phyloP scores from a whole-genome alignment of 768 basidiomycete genomes.

The Strobilomyces echinocephalus region DNA sequence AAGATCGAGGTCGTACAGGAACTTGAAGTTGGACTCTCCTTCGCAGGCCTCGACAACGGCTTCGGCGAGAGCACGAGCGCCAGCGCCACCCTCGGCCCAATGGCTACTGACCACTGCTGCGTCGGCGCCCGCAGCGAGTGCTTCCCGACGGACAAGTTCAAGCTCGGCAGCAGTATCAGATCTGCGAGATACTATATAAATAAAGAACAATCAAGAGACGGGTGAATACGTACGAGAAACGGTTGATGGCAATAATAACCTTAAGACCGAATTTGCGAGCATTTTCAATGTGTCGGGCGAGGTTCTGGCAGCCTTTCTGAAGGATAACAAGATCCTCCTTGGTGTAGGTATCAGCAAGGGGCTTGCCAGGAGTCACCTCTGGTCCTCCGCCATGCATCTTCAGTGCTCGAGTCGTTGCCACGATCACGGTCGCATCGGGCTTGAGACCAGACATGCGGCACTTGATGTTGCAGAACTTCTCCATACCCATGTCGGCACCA shows the following conservation, averaged over 20 bases:
- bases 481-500: slow-evolving; percentile 98
- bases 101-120: slow-evolving; percentile 94
- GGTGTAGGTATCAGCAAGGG: slow-evolving; percentile 89
- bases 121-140: slow-evolving; percentile 85
- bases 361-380: slow-evolving; percentile 93
- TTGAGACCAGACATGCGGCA: slow-evolving; percentile 88
- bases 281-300: slow-evolving; percentile 91
- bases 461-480: slow-evolving; percentile 99
- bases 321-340: slow-evolving; percentile 89
- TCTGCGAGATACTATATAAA: slow-evolving; percentile 35
- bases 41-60: slow-evolving; percentile 88
- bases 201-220: not conserved
- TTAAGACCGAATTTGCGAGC: slow-evolving; percentile 94
- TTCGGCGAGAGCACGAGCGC: slow-evolving; percentile 85
- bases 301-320: slow-evolving; percentile 88
- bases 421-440: slow-evolving; percentile 92
- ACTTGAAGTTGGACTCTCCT: slow-evolving; percentile 78
- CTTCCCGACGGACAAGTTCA: slow-evolving; percentile 72
- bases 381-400: slow-evolving; percentile 99
- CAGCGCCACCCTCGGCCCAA: slow-evolving; percentile 94
- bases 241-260: slow-evolving; percentile 93
- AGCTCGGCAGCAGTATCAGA: slow-evolving; percentile 90
- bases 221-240: slow-evolving; percentile 69
- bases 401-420: slow-evolving; percentile 93
- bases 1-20: slow-evolving; percentile 83